A percentile compares a stretch with the other conserved stretches of the same genome.
These are phyloP conservation scores for Grigorovia jiainica DNA, from an alignment of 805 yeast species.

Conservation along the genomic window DNA sequence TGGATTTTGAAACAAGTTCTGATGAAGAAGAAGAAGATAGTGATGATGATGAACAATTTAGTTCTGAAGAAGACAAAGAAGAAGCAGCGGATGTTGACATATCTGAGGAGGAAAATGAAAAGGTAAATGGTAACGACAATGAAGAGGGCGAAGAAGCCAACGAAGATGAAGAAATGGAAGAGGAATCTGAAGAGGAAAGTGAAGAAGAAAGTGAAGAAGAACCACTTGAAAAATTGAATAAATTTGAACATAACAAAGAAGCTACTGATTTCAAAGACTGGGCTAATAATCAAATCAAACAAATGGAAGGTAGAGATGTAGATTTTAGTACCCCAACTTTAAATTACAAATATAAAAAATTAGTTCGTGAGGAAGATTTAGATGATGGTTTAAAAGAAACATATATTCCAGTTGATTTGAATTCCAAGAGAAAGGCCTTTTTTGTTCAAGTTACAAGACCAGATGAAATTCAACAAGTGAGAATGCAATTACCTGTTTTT, in stretches of 20 bases:
- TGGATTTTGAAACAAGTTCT: slow-evolving; percentile 41
- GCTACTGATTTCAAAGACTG: slow-evolving; percentile 74
- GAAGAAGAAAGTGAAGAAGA: slow-evolving; percentile 19
- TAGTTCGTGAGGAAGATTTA: slow-evolving; percentile 59
- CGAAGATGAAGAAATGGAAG: slow-evolving; percentile 13
- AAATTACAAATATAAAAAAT: slow-evolving; percentile 41
- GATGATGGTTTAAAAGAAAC: slow-evolving; percentile 63
- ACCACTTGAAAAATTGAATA: slow-evolving; percentile 9
- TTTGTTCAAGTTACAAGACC: slow-evolving; percentile 61
- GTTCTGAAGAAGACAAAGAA: slow-evolving; percentile 5
- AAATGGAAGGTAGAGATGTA: slow-evolving; percentile 51
- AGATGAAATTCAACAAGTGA: slow-evolving; percentile 51
- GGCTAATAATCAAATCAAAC: slow-evolving; percentile 70
- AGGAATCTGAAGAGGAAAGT: slow-evolving; percentile 7
- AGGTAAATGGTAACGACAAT: slow-evolving; percentile 14
- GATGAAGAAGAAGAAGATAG: slow-evolving; percentile 26
- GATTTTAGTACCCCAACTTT: slow-evolving; percentile 43
- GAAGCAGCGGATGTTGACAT: slow-evolving; percentile 6
- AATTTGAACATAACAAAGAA: slow-evolving; percentile 27
- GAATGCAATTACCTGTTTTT: slow-evolving; percentile 77
- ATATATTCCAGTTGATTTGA: slow-evolving; percentile 48
- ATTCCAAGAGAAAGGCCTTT: slow-evolving; percentile 44
- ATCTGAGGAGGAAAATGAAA: slow-evolving; percentile 11
- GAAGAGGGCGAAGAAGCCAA: slow-evolving; percentile 20
- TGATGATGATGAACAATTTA: slow-evolving; percentile 20